Conservation (phyloP, 805 yeast species). For the Sugiyamaella americana region DNA sequence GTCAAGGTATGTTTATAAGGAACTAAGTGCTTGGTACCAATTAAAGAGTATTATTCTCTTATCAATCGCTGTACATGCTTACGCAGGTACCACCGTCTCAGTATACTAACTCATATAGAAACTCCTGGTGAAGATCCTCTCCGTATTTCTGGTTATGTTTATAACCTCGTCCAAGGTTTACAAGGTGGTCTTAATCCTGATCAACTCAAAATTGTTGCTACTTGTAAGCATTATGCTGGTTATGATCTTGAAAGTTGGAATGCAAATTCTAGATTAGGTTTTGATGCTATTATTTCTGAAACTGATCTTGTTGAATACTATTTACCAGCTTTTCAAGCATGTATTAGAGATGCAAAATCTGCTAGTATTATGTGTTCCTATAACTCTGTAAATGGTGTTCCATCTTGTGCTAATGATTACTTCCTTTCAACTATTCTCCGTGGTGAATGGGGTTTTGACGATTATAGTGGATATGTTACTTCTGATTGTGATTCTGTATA, state of each 20-base stretch:
- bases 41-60: no score
- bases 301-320: conserved; percentile 14
- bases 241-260: conserved; percentile 15
- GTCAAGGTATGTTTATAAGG: no score
- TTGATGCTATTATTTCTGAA: conserved; percentile 10
- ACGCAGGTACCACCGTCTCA: no score
- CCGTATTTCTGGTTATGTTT: conserved; percentile 9
- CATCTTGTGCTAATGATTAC: conserved; percentile 12
- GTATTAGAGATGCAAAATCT: conserved; percentile 11
- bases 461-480: conserved; percentile 7
- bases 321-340: conserved; percentile 11
- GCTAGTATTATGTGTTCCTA: conserved; percentile 15
- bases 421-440: conserved; percentile 11
- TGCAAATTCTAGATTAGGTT: conserved; percentile 4
- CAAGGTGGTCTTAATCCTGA: conserved; percentile 12
- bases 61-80: no score
- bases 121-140: conserved; percentile 15
- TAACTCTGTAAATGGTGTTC: conserved; percentile 16
- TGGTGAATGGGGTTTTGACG: conserved; percentile 9
- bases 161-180: conserved; percentile 7
- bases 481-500: conserved; percentile 14
- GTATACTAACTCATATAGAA: no score
- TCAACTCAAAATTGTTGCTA: conserved; percentile 8
- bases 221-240: conserved; percentile 15
- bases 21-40: no score